Evolutionary conservation across 495 filamentous ascomycete genomes (phyloP).

Genomic region (Evansstolkia leycettana): DNA sequence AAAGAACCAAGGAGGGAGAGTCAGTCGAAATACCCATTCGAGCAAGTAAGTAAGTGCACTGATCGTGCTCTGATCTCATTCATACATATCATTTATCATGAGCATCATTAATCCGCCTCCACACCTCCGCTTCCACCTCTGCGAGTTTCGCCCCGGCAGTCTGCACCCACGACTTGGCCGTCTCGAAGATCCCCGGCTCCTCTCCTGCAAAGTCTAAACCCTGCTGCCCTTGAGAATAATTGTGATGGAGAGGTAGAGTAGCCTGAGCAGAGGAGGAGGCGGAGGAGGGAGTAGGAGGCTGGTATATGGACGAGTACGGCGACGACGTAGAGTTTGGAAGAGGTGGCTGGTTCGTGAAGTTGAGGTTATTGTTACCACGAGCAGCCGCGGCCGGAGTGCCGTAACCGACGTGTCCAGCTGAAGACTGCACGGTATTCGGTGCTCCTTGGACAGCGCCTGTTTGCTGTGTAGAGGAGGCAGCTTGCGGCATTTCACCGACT

Average conservation of each 20-base stretch:
- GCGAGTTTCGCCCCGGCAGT: slow-evolving; percentile 48
- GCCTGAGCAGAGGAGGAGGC: slow-evolving; percentile 8
- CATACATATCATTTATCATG: slow-evolving; percentile 24
- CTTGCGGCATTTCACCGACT: slow-evolving; percentile 25
- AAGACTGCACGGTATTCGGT: no score
- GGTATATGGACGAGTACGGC: slow-evolving; percentile 43
- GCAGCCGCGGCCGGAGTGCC: slow-evolving; percentile 16
- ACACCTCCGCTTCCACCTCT: slow-evolving; percentile 57
- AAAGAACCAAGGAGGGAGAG: no score
- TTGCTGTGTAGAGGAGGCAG: slow-evolving; percentile 28
- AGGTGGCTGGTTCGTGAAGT: slow-evolving; percentile 3
- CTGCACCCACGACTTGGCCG: slow-evolving; percentile 48
- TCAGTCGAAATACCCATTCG: no score
- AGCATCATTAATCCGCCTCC: slow-evolving; percentile 50
- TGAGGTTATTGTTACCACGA: slow-evolving; percentile 1
- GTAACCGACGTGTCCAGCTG: no score
- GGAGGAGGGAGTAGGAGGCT: slow-evolving; percentile 24
- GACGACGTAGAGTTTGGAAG: slow-evolving; percentile 28
- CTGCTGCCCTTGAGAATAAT: no score
- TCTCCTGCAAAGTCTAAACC: no score
- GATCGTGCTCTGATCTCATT: no score
- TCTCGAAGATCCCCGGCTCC: slow-evolving; percentile 30
- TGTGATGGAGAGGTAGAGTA: no score
- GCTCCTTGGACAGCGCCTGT: slow-evolving; percentile 5
- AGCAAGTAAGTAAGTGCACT: no score